A percentile compares a stretch with the other conserved stretches of the same genome.
phyloP scores from a whole-genome alignment of 345 rosid genomes.

The Eucalyptus paniculata region DNA sequence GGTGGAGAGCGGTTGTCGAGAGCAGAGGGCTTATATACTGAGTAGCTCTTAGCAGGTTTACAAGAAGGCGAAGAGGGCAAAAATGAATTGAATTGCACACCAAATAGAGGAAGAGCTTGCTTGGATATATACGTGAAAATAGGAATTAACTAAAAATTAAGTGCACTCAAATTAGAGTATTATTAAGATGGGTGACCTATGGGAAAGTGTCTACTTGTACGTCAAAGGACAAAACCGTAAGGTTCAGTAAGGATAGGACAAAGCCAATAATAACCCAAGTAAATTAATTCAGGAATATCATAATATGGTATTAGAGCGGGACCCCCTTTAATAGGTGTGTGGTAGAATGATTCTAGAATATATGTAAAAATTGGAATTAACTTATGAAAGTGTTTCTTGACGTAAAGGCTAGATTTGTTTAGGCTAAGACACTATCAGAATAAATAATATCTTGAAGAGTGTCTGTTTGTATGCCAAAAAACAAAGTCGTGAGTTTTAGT shows the following conservation, averaged over 20 bases:
- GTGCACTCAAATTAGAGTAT: neutral
- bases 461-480: too few species aligned
- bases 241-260: neutral
- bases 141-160: too few species aligned
- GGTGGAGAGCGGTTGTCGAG: rapidly evolving
- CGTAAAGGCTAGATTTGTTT: neutral
- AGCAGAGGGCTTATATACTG: too few species aligned
- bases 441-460: too few species aligned
- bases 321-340: neutral
- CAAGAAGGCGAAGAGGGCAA: rapidly evolving
- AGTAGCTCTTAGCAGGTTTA: too few species aligned
- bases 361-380: too few species aligned
- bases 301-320: neutral
- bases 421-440: too few species aligned
- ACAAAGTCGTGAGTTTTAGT: too few species aligned
- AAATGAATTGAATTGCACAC: neutral
- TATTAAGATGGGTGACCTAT: neutral
- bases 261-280: too few species aligned
- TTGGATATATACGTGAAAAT: too few species aligned
- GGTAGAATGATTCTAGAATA: neutral
- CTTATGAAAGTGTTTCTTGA: neutral
- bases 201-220: too few species aligned
- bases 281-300: too few species aligned
- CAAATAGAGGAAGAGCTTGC: neutral
- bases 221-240: rapidly evolving